A percentile compares a stretch with the other conserved stretches of the same genome.
phyloP scores from a whole-genome alignment of 1,139 yeast species.

The Zygosaccharomyces pseudobailii region DNA sequence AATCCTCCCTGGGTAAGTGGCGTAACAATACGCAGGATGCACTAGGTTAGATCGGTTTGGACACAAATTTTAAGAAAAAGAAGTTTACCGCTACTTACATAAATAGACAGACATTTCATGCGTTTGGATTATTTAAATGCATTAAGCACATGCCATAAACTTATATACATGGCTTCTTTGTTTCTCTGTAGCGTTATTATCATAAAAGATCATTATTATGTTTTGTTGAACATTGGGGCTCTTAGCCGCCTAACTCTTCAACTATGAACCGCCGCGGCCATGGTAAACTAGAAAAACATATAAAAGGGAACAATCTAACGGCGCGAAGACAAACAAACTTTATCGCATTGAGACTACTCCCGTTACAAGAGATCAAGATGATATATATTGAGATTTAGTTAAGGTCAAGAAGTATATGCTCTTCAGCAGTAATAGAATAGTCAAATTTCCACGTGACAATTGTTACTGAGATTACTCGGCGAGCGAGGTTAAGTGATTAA shows the following conservation, averaged over 20 bases:
- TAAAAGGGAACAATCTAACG: background rate
- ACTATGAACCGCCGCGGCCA: no score
- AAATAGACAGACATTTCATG: no score
- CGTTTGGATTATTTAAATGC: no score
- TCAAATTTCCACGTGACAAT: no score
- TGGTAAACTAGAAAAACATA: background rate
- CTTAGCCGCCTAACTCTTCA: background rate
- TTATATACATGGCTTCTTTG: background rate
- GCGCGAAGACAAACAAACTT: background rate
- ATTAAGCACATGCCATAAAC: no score
- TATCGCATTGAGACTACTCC: background rate
- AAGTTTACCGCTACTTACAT: no score
- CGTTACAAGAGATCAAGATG: background rate
- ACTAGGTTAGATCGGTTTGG: background rate
- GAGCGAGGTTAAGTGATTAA: no score
- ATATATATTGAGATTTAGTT: no score
- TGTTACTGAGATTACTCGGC: no score
- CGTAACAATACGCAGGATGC: constrained; percentile 3
- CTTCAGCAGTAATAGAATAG: no score
- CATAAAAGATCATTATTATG: background rate
- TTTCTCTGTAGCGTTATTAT: background rate
- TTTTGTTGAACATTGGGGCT: background rate
- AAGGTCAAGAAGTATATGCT: no score
- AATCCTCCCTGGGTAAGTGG: constrained; percentile 2
- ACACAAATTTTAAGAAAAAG: no score